Evolutionary conservation across 2,329 filamentous ascomycete species (phyloP).

Genomic region (Pseudogymnoascus sp.): DNA sequence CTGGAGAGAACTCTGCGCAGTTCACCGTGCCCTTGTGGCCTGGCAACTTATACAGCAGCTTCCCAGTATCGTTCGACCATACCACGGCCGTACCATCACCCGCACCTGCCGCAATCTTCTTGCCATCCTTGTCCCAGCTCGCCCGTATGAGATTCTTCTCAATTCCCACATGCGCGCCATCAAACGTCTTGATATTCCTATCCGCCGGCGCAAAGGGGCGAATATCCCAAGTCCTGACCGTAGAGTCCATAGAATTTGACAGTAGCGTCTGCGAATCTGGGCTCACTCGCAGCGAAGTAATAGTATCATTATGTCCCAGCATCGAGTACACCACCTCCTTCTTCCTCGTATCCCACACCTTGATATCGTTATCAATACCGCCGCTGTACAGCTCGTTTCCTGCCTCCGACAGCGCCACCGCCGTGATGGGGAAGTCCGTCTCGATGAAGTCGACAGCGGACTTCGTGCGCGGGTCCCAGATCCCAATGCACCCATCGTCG

Average conservation of each 20-base stretch:
- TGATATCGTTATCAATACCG: conserved; percentile 94
- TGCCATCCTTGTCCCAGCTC: conserved; percentile 82
- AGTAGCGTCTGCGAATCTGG: conserved; percentile 85
- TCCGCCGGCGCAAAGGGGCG: conserved; percentile 88
- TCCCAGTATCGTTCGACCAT: conserved; percentile 84
- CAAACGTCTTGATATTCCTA: conserved; percentile 77
- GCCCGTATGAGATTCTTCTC: conserved; percentile 89
- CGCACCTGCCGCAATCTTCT: conserved; percentile 80
- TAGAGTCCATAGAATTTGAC: conserved; percentile 90
- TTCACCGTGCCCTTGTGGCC: conserved; percentile 95
- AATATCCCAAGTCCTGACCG: conserved; percentile 92
- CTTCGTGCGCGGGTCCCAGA: conserved; percentile 93
- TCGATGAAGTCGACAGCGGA: conserved; percentile 80
- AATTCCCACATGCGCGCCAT: conserved; percentile 78
- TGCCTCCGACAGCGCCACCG: conserved; percentile 83
- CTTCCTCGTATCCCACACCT: conserved; percentile 94
- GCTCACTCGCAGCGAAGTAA: conserved; percentile 85
- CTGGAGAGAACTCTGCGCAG: conserved; percentile 83
- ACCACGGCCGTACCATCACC: conserved; percentile 87
- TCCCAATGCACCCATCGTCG: conserved; percentile 87
- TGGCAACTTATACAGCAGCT: conserved; percentile 87
- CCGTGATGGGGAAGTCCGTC: conserved; percentile 87
- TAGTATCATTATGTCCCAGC: conserved; percentile 82
- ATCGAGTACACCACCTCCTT: conserved; percentile 82
- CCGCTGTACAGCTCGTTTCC: conserved; percentile 94